Evolutionary conservation across 768 basidiomycete species (phyloP), one percentile per base, ranked within the genome.

Genomic region (Strobilomyces confusus): DNA sequence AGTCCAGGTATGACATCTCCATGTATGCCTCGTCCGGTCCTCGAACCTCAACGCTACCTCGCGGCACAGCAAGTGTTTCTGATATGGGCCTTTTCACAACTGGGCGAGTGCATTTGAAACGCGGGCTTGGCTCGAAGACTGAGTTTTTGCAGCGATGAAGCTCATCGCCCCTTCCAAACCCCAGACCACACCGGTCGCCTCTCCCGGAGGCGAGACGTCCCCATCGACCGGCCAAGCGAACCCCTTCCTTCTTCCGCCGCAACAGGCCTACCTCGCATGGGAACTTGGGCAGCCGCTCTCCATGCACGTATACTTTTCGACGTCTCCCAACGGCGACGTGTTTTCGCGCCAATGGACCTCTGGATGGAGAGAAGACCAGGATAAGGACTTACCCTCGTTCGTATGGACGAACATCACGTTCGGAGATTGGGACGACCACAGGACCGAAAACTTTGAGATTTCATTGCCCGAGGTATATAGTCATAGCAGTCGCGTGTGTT

Each of bases 401-500:
- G 75, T 84, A 19, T 93, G 91, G 91, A 71, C 82, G 30, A 84
- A 90, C 61, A 80, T 93, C 44, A 83, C 80, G 0, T 89, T 84
- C 52, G 91, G 91, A 36, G 80, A 90, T 62, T 93, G 81, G 79
- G 79, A 77, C 40, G 85, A 90, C 38, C 67, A 75, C 36, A 70
- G 86, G 54, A 73, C 73, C 7, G 75, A 79, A 53, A 73, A 84
- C 45, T 77, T 80, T 56, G 76, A 83, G 43, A 69, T 94, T 37
- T 75, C 80, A 26, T 75, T 93, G 48, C 92, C 91, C 1, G 69
- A 79, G 71, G 91, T 91, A 66, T 58, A 77, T 36, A 29, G 9
- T 33, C 49, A 44, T 22, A 32, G 9, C 29, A 42, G 29, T 50
- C 44, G 38, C 48, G 11, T 32, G 22, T 44, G 20, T 46, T 56